Base-by-base conservation (phyloP, 1,139 yeast species). In the Lodderomyces jiufengensis region DNA sequence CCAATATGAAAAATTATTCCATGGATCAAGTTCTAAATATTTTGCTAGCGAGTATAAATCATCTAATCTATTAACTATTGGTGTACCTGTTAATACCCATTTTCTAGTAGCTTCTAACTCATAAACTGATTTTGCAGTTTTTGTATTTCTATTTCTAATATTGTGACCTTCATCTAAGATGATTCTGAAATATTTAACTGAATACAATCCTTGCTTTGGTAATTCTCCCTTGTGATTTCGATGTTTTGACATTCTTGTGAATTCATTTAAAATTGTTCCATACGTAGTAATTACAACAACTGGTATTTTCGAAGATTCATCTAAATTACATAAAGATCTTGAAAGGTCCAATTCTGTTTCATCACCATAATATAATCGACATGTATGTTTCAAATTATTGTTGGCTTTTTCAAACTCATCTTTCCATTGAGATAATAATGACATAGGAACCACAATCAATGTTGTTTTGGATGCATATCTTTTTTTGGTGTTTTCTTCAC, bases 51-150 rank as follows among this genome's bases (percentile, higher is more conserved):
- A 81, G 52, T 75, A 92, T 34, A 92, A 61, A 57, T 92, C 98
- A 54, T 92, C 96, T 7, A 92, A 66, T 43, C 90, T 65, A 57
- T 92, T 92, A 33, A 90, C 84, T 32, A 92, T 86, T 0, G 98
- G 97, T 0, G 98, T 92, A 10, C 98, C 98, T 0, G 97, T 88
- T 31, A 92, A 63, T 2, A 84, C 73, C 98, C 98, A 92, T 45
- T 78, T 78, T 34, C 95, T 68, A 29, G 70, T 69, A 51, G 86
- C 79, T 10, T 63, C 54, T 15, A 92, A 54, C 27, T 76, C 83
- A 55, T 76, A 79, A 9, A 90, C 73, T 0, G 97, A 85, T 49
- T 80, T 82, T 0, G 97, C 80, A 0, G 95, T 84, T 43, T 82
- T 82, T 1, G 95, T 83, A 32, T 73, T 66, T 48, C 94, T 69